Percentiles rank a stretch among this genome's conserved stretches.
These are phyloP conservation scores for Acanthamoeba castellanii DNA, from an alignment of 208 protist species.

Conservation along the genomic window DNA sequence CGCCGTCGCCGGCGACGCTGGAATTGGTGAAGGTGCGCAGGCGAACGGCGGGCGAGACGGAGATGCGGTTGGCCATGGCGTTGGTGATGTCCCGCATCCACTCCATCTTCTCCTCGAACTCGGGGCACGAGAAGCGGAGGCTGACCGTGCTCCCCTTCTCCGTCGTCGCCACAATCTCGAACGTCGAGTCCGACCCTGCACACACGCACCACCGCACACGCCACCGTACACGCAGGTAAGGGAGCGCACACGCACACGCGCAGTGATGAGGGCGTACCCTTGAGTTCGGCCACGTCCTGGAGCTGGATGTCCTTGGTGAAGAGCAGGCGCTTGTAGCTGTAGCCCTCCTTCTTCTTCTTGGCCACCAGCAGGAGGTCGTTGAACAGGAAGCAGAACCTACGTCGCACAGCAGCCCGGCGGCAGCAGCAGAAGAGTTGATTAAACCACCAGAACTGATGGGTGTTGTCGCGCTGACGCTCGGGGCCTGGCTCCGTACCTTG, in stretches of 20 bases:
- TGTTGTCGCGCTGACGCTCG: too few relatives aligned
- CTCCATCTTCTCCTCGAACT: slow-evolving; percentile 63
- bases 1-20: too few relatives aligned
- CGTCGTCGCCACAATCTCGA: slow-evolving; percentile 19
- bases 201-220: background rate
- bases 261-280: background rate
- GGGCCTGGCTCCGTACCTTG: background rate
- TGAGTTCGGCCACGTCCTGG: slow-evolving; percentile 21
- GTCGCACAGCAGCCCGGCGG: background rate
- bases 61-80: slow-evolving; percentile 55
- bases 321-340: slow-evolving; percentile 8
- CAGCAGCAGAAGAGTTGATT: background rate
- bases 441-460: too few relatives aligned
- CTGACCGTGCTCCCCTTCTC: background rate
- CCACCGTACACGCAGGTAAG: background rate
- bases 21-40: background rate
- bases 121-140: slow-evolving; percentile 36
- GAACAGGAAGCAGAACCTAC: slow-evolving; percentile 50
- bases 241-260: background rate
- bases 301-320: slow-evolving; percentile 60
- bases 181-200: slow-evolving; percentile 10
- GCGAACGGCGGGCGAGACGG: background rate
- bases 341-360: slow-evolving; percentile 40
- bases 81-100: slow-evolving; percentile 66
- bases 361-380: slow-evolving; percentile 51